phyloP scores from a whole-genome alignment of 768 basidiomycete species.

The Phanerochaete sordida region DNA sequence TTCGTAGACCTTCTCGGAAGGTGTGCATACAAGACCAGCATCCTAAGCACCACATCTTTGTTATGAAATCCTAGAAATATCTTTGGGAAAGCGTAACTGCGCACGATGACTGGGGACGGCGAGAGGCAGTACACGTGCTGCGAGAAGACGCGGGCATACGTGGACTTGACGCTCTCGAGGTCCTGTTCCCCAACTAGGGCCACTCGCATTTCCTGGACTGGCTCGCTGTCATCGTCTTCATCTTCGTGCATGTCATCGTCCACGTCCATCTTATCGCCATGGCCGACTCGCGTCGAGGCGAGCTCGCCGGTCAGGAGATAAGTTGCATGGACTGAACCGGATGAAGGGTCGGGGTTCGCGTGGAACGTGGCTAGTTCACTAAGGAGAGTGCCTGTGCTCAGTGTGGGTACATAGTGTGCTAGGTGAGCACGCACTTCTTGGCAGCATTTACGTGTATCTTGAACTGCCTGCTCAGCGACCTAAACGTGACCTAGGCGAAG shows the following conservation, averaged over 20 bases:
- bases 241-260: conserved; percentile 28
- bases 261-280: neutral
- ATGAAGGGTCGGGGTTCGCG: conserved; percentile 36
- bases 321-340: conserved; percentile 55
- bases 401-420: neutral
- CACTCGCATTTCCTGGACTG: conserved; percentile 44
- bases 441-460: conserved; percentile 73
- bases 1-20: conserved; percentile 28
- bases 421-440: conserved; percentile 54
- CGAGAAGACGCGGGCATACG: conserved; percentile 49
- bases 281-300: conserved; percentile 2
- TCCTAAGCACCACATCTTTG: conserved; percentile 31
- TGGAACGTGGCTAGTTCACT: conserved; percentile 67
- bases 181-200: conserved; percentile 60
- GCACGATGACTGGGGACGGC: conserved; percentile 55
- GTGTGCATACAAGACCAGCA: conserved; percentile 36
- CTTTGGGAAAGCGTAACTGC: conserved; percentile 19
- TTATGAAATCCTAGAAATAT: too few species aligned
- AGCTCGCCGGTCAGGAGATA: conserved; percentile 66
- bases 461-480: conserved; percentile 69
- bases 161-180: conserved; percentile 61
- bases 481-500: conserved; percentile 64
- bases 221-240: conserved; percentile 41
- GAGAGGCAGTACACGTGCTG: conserved; percentile 73
- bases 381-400: neutral